Evolutionary conservation across 306 rosid genomes (phyloP), one percentile per base, ranked within the genome.

Genomic region (Fagus crenata): DNA sequence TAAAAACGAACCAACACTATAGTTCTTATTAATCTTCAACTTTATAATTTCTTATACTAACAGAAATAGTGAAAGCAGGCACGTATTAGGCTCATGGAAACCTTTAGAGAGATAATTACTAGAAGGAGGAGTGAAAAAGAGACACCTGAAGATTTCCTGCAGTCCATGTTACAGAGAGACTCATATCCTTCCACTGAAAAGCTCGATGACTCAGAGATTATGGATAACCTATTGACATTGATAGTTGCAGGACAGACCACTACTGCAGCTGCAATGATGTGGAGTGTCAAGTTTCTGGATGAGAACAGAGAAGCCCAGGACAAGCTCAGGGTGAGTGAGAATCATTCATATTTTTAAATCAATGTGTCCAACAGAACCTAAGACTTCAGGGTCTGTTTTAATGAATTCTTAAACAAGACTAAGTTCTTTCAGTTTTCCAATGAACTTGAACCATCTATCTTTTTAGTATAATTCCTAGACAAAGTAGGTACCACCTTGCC

Each of bases 251-350:
- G 96, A 60, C 92, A 87, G 74, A 87, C 91, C 56, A 89, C 96
- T 22, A 86, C 93, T 17, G 89, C 93, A 17, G 92, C 96, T 63
- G 91, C 93, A 15, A 83, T 91, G 89, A 91, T 87, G 93, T 91
- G 91, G 93, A 86, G 92, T 83, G 89, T 89, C 59, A 91, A 89
- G 85, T 87, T 89, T 76, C 89, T 91, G 37, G 82, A 85, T 76
- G 92, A 85, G 28, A 91, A 86, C 84, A 85, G 49, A 81, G 92
- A 89, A 69, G 85, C 69, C 28, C 89, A 74, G 71, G 86, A 86
- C 51, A 80, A 53, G 71, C 89, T 91, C 69, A 84, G 96, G 89
- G 96, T 87, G 60, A 84, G 90, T 77, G 60, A 84, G 90, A 75
- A 33, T 8, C 53, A 77, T 4, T 74, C 6, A 12, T 74, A 17